Evolutionary conservation across 371 early-diverging fungal genomes (phyloP).

Genomic region (Chytridium lagenaria): DNA sequence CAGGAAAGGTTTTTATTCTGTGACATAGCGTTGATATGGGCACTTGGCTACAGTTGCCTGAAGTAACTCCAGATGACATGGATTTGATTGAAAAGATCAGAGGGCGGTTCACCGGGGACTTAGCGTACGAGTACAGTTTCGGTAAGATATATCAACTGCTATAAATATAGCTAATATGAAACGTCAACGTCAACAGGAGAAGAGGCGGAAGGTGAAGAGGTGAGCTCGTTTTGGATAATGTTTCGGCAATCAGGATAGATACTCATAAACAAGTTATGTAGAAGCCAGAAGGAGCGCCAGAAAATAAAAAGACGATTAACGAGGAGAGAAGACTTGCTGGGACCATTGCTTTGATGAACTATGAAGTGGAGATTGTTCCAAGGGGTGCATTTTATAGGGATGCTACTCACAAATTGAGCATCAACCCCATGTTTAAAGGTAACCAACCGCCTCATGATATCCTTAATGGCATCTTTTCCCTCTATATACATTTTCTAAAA

Average conservation of each 20-base stretch:
- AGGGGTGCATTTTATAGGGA: constrained; percentile 59
- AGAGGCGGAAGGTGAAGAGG: constrained; percentile 29
- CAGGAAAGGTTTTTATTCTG: no score
- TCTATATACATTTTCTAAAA: background rate
- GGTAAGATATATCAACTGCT: constrained; percentile 24
- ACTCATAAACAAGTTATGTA: background rate
- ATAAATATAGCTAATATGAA: background rate
- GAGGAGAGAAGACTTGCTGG: constrained; percentile 58
- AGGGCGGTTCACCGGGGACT: constrained; percentile 56
- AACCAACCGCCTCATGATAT: background rate
- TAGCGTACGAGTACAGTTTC: constrained; percentile 54
- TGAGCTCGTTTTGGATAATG: background rate
- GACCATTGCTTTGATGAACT: constrained; percentile 50
- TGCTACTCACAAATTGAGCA: constrained; percentile 38
- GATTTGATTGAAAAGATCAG: constrained; percentile 37
- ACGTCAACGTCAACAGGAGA: constrained; percentile 13
- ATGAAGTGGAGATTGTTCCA: constrained; percentile 57
- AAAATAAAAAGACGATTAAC: constrained; percentile 36
- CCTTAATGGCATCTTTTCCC: background rate
- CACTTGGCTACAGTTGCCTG: constrained; percentile 60
- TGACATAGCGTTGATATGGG: constrained; percentile 48
- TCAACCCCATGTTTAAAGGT: constrained; percentile 54
- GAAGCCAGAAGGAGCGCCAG: constrained; percentile 9
- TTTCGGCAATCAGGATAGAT: background rate
- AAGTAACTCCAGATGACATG: constrained; percentile 51